These are phyloP conservation scores for Ambrosia artemisiifolia DNA, from an alignment of 129 eudicot species.

Conservation along the genomic window DNA sequence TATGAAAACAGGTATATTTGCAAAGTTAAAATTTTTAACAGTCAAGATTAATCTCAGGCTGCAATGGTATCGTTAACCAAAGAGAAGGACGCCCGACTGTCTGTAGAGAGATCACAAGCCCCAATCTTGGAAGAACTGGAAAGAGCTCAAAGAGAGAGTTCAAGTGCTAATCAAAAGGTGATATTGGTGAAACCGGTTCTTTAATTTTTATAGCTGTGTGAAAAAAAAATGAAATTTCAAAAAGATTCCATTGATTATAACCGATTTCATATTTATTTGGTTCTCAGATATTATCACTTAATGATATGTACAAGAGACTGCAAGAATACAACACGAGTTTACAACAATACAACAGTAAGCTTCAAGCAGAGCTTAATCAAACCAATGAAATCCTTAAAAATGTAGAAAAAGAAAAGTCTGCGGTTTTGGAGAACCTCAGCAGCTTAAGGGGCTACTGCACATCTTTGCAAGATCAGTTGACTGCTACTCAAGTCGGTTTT, in stretches of 20 bases:
- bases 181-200: background rate
- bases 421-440: conserved; percentile 74
- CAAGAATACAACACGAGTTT: conserved; percentile 93
- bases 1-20: background rate
- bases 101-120: conserved; percentile 63
- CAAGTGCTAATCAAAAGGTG: conserved; percentile 67
- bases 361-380: conserved; percentile 80
- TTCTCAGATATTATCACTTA: conserved; percentile 59
- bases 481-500: conserved; percentile 50
- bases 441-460: conserved; percentile 68
- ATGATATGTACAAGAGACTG: conserved; percentile 76
- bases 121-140: conserved; percentile 69
- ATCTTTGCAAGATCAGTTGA: conserved; percentile 74
- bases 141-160: conserved; percentile 68
- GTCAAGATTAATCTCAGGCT: conserved; percentile 39
- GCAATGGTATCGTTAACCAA: conserved; percentile 63
- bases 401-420: conserved; percentile 74
- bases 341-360: conserved; percentile 87
- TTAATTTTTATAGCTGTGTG: background rate
- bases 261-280: conserved; percentile 4
- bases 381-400: conserved; percentile 70
- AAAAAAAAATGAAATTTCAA: background rate
- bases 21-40: background rate
- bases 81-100: conserved; percentile 69
- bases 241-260: background rate